Evolutionary conservation across 1,139 yeast genomes (phyloP).

Genomic region (Geotrichum citri-aurantii): DNA sequence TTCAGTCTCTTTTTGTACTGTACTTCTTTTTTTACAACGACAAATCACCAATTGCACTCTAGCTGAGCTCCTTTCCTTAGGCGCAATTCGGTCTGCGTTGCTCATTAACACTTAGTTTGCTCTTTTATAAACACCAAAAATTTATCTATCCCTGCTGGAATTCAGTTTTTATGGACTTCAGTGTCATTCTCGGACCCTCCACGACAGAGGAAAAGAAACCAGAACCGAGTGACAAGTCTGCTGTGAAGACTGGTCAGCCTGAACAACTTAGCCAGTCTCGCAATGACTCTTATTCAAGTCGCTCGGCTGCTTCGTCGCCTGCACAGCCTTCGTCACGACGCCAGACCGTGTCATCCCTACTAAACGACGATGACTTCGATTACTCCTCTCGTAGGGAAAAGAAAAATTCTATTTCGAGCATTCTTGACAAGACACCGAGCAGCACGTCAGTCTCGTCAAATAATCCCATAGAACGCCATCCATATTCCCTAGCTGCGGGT

Average conservation of each 20-base stretch:
- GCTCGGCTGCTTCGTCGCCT: constrained; percentile 4
- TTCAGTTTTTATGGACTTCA: constrained; percentile 9
- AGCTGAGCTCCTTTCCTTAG: not conserved
- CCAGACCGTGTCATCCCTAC: constrained; percentile 29
- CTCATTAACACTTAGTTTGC: not conserved
- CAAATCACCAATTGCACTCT: not conserved
- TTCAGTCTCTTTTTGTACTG: not conserved
- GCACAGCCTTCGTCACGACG: constrained; percentile 21
- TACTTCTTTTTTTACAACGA: not conserved
- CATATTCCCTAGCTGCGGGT: not conserved
- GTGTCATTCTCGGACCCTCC: constrained; percentile 6
- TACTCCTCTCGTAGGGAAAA: not conserved
- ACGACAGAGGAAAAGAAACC: constrained; percentile 5
- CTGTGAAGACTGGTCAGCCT: not conserved
- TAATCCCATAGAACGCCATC: not conserved
- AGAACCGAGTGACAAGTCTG: not conserved
- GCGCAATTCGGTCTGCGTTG: not conserved
- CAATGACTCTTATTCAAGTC: constrained; percentile 2
- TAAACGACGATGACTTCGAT: constrained; percentile 26
- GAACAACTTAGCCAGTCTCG: not conserved
- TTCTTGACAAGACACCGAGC: not conserved
- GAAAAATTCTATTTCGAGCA: constrained; percentile 1
- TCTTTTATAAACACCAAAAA: not conserved
- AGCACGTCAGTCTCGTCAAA: not conserved
- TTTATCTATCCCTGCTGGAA: too few relatives aligned